Evolutionary conservation across 257 asterid species (phyloP).

Genomic region (Verbascum thapsus): DNA sequence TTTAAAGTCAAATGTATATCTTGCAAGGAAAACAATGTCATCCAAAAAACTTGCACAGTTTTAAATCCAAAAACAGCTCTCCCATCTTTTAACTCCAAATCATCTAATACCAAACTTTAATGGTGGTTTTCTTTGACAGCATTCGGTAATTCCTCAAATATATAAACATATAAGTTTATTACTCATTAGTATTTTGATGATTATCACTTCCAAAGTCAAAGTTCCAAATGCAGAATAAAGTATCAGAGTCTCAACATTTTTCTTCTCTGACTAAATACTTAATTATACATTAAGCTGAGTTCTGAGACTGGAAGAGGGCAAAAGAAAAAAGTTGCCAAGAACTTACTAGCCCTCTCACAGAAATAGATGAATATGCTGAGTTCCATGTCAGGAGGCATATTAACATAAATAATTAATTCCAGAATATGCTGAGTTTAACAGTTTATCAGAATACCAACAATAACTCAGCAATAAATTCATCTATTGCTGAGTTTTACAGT

Average conservation of each 20-base stretch:
- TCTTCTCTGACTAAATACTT: constrained; percentile 12
- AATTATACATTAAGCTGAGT: constrained; percentile 6
- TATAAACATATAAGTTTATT: constrained; percentile 18
- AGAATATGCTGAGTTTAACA: too few relatives aligned
- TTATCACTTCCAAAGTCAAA: constrained; percentile 17
- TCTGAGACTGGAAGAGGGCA: neutral
- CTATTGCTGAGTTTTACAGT: too few relatives aligned
- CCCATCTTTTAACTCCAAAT: constrained; percentile 12
- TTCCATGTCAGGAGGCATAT: too few relatives aligned
- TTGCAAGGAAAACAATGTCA: constrained; percentile 11
- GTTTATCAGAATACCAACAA: too few relatives aligned
- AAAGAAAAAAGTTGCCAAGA: constrained; percentile 21
- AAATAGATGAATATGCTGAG: too few relatives aligned
- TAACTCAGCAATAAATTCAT: too few relatives aligned
- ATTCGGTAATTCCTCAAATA: neutral
- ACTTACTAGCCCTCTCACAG: constrained; percentile 5
- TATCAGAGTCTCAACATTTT: constrained; percentile 15
- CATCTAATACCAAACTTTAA: neutral
- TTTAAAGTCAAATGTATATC: constrained; percentile 8
- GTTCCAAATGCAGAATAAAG: constrained; percentile 11
- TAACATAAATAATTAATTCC: too few relatives aligned
- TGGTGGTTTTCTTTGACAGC: neutral
- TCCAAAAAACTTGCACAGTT: constrained; percentile 21
- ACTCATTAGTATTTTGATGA: constrained; percentile 7
- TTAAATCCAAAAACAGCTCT: constrained; percentile 13